Percentiles rank a stretch among this genome's conserved stretches.
phyloP scores from a whole-genome alignment of 768 basidiomycete genomes.

The Leccinum subgranulosum region DNA sequence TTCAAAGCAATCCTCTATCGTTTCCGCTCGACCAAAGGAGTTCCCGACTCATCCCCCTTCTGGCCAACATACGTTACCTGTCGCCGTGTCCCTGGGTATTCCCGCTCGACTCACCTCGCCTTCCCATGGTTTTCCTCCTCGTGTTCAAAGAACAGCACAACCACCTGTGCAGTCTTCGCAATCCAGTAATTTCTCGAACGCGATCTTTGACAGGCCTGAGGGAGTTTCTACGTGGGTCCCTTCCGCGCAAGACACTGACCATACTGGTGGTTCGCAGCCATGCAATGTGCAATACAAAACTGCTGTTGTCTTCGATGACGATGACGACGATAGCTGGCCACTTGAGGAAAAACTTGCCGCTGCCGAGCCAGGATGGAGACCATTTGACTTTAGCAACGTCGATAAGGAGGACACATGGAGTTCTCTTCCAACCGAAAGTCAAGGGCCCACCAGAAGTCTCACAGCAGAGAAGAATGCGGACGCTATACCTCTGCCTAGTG shows the following conservation, averaged over 20 bases:
- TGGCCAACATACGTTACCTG: constrained; percentile 41
- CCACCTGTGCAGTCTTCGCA: constrained; percentile 51
- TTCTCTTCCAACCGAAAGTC: constrained; percentile 59
- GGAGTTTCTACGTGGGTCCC: constrained; percentile 52
- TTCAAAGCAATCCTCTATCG: constrained; percentile 11
- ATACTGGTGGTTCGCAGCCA: constrained; percentile 40
- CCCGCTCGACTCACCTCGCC: constrained; percentile 33
- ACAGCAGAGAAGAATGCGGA: constrained; percentile 10
- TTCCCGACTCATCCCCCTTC: constrained; percentile 34
- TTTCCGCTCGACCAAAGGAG: constrained; percentile 26
- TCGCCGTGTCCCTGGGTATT: constrained; percentile 46
- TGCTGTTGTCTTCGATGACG: constrained; percentile 35
- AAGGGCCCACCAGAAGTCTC: constrained; percentile 31
- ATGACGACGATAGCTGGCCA: constrained; percentile 71
- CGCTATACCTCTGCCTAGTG: background rate
- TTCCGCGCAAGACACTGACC: constrained; percentile 56
- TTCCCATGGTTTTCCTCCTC: constrained; percentile 12
- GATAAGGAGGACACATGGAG: constrained; percentile 81
- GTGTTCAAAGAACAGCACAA: constrained; percentile 31
- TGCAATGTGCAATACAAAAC: constrained; percentile 2
- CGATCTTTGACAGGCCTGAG: constrained; percentile 47
- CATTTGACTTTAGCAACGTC: constrained; percentile 45
- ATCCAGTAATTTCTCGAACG: constrained; percentile 50
- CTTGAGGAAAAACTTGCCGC: constrained; percentile 60
- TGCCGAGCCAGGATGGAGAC: constrained; percentile 56